phyloP scores from a whole-genome alignment of 129 eudicot genomes.

The Flaveria ramosissima region DNA sequence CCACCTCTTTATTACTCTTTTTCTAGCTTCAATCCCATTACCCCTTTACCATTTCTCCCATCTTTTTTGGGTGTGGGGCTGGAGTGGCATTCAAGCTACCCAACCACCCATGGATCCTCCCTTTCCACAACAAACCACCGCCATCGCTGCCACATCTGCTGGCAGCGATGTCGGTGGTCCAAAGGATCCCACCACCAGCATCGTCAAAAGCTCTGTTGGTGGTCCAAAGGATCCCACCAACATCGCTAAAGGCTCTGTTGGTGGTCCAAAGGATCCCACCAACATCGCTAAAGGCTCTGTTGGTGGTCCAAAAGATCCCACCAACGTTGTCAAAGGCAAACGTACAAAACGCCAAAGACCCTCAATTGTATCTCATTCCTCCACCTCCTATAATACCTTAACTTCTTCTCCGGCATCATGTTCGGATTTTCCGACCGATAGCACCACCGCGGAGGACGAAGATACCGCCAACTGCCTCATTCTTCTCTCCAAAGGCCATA shows the following conservation, averaged over 20 bases:
- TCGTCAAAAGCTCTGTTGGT: neutral
- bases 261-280: neutral
- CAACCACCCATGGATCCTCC: conserved; percentile 39
- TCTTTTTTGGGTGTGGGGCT: conserved; percentile 31
- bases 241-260: neutral
- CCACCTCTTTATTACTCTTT: conserved; percentile 24
- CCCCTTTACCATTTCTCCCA: conserved; percentile 6
- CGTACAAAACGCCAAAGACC: conserved; percentile 81
- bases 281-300: neutral
- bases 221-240: neutral
- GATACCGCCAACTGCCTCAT: conserved; percentile 74
- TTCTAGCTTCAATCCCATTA: conserved; percentile 23
- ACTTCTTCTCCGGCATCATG: conserved; percentile 39
- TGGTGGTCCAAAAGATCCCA: neutral
- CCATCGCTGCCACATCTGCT: neutral
- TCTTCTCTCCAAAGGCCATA: conserved; percentile 61
- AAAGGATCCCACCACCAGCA: neutral
- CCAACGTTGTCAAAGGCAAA: conserved; percentile 58
- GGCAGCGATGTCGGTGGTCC: neutral
- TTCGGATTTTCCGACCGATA: conserved; percentile 20
- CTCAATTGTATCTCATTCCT: conserved; percentile 36
- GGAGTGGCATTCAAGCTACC: conserved; percentile 33
- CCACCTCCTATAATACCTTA: conserved; percentile 26
- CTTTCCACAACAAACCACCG: conserved; percentile 15
- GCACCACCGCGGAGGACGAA: conserved; percentile 60